Evolutionary conservation across 257 asterid species (phyloP), one percentile per base, ranked within the genome.

Genomic region (Solanum rostratum): DNA sequence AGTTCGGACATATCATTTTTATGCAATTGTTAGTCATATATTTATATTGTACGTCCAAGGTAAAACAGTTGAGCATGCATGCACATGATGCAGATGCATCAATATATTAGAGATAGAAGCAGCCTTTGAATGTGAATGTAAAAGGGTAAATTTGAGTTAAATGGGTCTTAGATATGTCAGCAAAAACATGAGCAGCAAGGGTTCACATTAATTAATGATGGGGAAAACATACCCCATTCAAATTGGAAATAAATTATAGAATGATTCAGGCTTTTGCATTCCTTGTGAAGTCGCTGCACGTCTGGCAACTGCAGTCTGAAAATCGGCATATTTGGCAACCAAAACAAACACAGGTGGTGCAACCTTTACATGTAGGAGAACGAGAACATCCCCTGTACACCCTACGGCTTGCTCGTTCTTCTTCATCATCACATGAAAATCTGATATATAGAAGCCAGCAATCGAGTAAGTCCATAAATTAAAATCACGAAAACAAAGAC

Each of bases 331-430:
- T 84, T 66, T 91, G 86, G 52, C 93, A 91, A 15, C 93, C 93
- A 82, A 91, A 91, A 65, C 93, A 91, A 39, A 91, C 93, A 24
- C 93, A 91, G 33, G 92, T 84, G 46, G 92, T 89, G 91, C 93
- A 91, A 29, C 93, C 93, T 81, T 87, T 85, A 91, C 93, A 91
- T 24, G 92, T 88, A 7, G 91, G 88, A 80, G 90, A 85, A 19
- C 92, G 90, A 12, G 86, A 63, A 83, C 93, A 91, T 27, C 92
- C 92, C 79, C 91, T 86, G 86, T 91, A 91, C 59, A 88, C 92
- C 83, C 88, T 87, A 16, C 93, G 89, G 84, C 93, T 91, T 29
- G 89, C 93, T 87, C 93, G 85, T 71, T 91, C 93, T 83, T 91
- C 93, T 8, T 91, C 93, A 18, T 89, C 90, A 39, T 87, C 90